Conservation (phyloP, 208 protist genomes). For the Trypanosoma caninum region DNA sequence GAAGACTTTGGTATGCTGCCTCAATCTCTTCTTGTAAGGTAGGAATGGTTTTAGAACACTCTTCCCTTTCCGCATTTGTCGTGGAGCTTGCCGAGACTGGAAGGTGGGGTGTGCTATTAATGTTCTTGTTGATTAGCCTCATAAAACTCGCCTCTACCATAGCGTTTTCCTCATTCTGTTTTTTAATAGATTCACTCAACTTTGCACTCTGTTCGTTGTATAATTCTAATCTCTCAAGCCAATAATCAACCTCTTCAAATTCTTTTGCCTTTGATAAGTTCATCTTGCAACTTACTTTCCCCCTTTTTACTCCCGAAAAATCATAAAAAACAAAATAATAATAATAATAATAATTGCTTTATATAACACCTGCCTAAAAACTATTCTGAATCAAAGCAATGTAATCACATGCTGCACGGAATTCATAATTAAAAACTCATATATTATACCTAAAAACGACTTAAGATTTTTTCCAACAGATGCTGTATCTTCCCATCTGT, state of each 20-base stretch:
- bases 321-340: background rate
- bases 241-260: background rate
- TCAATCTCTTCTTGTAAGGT: constrained; percentile 7
- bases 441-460: constrained; percentile 1
- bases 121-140: constrained; percentile 5
- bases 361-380: too few species aligned
- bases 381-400: too few species aligned
- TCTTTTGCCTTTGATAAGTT: background rate
- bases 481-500: background rate
- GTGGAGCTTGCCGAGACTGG: background rate
- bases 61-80: background rate
- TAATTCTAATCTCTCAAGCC: constrained; percentile 5
- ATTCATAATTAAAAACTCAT: too few species aligned
- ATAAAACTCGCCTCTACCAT: background rate
- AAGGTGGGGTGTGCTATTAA: background rate
- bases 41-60: background rate
- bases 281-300: too few species aligned
- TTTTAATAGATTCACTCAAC: constrained; percentile 3
- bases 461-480: constrained; percentile 14
- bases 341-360: too few species aligned
- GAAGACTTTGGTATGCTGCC: constrained; percentile 1
- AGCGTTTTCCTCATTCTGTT: constrained; percentile 5
- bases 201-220: constrained; percentile 10
- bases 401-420: too few species aligned
- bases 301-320: background rate